Evolutionary conservation across 495 filamentous ascomycete genomes (phyloP).

Genomic region (Aspergillus taichungensis): DNA sequence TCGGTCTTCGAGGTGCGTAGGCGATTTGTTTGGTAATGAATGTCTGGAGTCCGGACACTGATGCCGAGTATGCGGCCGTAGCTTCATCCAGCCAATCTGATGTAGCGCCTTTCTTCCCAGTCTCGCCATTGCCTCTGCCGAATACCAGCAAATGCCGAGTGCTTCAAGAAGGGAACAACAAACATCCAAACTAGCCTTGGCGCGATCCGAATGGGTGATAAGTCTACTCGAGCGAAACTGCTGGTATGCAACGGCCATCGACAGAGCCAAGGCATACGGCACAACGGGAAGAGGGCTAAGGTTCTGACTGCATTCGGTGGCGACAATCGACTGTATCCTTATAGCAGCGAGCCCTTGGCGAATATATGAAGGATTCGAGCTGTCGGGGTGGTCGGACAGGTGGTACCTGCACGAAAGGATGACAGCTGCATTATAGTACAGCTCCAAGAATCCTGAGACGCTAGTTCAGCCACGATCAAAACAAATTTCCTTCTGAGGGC

Average conservation of each 20-base stretch:
- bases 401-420: conserved; percentile 49
- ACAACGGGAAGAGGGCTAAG: conserved; percentile 56
- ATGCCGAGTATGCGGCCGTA: neutral
- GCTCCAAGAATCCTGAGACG: conserved; percentile 48
- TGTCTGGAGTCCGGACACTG: neutral
- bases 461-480: too few relatives aligned
- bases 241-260: conserved; percentile 61
- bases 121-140: conserved; percentile 52
- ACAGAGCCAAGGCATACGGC: conserved; percentile 58
- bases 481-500: neutral
- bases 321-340: conserved; percentile 53
- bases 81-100: conserved; percentile 18
- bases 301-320: conserved; percentile 41
- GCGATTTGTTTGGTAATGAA: neutral
- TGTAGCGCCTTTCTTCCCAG: conserved; percentile 38
- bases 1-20: neutral
- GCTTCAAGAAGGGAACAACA: conserved; percentile 48
- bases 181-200: conserved; percentile 49
- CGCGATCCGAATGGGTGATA: conserved; percentile 53
- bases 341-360: conserved; percentile 57
- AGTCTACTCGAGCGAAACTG: conserved; percentile 59
- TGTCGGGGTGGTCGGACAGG: conserved; percentile 20
- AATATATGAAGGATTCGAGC: conserved; percentile 41
- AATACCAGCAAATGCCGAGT: conserved; percentile 51
- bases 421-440: conserved; percentile 61